Evolutionary conservation across 2,329 filamentous ascomycete genomes (phyloP), one percentile per base, ranked within the genome.

Genomic region (Colletotrichum spinosum): DNA sequence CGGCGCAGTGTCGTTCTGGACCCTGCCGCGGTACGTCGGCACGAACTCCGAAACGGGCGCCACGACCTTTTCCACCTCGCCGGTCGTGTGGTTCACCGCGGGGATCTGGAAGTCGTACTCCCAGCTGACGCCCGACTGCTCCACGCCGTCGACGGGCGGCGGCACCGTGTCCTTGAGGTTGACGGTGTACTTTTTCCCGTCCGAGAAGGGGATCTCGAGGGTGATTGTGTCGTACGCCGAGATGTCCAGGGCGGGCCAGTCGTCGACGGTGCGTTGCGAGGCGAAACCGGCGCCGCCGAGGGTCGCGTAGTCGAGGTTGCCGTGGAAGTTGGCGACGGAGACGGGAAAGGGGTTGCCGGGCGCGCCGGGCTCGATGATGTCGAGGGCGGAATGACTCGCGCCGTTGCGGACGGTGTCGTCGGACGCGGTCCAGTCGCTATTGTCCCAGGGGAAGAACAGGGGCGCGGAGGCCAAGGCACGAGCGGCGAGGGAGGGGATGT

Each of bases 251-350:
- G 78, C 77, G 12, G 82, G 77, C 52, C 83, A 76, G 2, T 84
- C 78, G 6, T 88, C 86, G 41, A 81, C 84, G 7, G 90, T 93
- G 48, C 90, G 86, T 74, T 94, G 93, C 3, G 89, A 92, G 6
- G 92, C 92, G 73, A 97, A 96, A 6, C 93, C 93, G 0, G 93
- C 92, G 33, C 92, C 92, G 17, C 92, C 92, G 0, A 96, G 86
- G 0, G 91, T 88, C 54, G 83, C 84, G 68, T 90, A 93, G 77
- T 96, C 92, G 15, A 96, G 84, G 15, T 81, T 81, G 4, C 92
- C 92, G 69, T 87, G 79, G 78, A 94, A 94, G 78, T 84, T 65
- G 77, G 89, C 87, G 11, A 65, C 34, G 12, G 62, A 34, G 38
- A 42, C 41, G 12, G 52, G 4, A 8, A 65, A 65, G 3, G 58